phyloP scores from a whole-genome alignment of 2,329 filamentous ascomycete genomes.

The Emydomyces testavorans region DNA sequence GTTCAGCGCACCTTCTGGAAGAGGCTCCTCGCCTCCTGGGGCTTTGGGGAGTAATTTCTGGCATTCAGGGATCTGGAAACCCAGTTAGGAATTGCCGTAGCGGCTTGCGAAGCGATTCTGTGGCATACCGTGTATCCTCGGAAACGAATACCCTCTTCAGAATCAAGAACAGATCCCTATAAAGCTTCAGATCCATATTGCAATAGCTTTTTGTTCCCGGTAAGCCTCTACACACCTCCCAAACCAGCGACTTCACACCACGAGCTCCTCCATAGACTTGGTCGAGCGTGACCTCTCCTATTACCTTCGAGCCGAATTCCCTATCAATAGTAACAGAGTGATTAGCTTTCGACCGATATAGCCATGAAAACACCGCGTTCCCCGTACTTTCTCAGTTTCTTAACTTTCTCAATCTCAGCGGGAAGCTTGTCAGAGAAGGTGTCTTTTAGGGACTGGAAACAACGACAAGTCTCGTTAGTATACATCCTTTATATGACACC shows the following conservation, averaged over 20 bases:
- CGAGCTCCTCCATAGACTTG: conserved; percentile 99
- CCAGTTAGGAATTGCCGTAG: conserved; percentile 16
- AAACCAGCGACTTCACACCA: conserved; percentile 96
- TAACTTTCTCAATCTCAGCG: conserved; percentile 97
- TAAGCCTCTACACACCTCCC: conserved; percentile 53
- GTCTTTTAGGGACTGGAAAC: conserved; percentile 78
- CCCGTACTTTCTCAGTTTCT: conserved; percentile 81
- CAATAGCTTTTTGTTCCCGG: neutral
- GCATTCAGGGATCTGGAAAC: conserved; percentile 74
- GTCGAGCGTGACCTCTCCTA: conserved; percentile 97
- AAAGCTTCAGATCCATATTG: conserved; percentile 4
- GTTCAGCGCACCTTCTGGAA: conserved; percentile 64
- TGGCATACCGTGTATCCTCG: conserved; percentile 75
- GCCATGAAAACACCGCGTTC: neutral
- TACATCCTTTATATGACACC: conserved; percentile 13
- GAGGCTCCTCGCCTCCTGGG: conserved; percentile 88
- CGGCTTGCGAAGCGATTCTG: neutral
- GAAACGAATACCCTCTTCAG: conserved; percentile 99
- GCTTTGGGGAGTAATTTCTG: conserved; percentile 96
- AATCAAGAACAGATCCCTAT: conserved; percentile 82
- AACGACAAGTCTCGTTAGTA: conserved; percentile 13
- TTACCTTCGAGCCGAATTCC: conserved; percentile 86
- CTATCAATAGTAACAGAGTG: conserved; percentile 39
- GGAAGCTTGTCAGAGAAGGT: conserved; percentile 93
- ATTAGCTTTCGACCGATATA: neutral